Evolutionary conservation across 2,329 filamentous ascomycete genomes (phyloP).

Genomic region (Teratosphaeria destructans): DNA sequence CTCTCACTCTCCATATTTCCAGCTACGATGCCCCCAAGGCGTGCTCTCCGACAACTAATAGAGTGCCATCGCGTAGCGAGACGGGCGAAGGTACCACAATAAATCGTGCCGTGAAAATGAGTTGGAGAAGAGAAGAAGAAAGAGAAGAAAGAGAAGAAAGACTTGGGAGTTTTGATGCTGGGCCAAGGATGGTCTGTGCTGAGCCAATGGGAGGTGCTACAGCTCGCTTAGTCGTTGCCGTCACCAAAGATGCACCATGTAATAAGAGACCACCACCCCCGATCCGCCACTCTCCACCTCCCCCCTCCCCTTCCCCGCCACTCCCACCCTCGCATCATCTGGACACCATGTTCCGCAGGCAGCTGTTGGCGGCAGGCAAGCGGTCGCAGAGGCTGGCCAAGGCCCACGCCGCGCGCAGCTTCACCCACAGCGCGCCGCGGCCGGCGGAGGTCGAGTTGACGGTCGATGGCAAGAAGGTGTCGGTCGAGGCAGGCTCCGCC

Average conservation of each 20-base stretch:
- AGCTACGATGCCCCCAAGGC: slow-evolving; percentile 49
- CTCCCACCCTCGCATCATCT: not conserved
- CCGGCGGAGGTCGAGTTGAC: slow-evolving; percentile 93
- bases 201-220: slow-evolving; percentile 6
- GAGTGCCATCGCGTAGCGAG: slow-evolving; percentile 45
- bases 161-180: slow-evolving; percentile 5
- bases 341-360: not conserved
- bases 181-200: slow-evolving; percentile 8
- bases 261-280: slow-evolving; percentile 5
- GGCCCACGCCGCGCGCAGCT: not conserved
- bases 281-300: no score
- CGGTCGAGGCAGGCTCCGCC: slow-evolving; percentile 93
- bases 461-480: slow-evolving; percentile 93
- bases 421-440: slow-evolving; percentile 38
- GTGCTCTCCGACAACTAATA: slow-evolving; percentile 54
- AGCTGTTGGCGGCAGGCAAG: not conserved
- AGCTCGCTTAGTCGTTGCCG: not conserved
- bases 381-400: not conserved
- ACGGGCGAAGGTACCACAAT: slow-evolving; percentile 47
- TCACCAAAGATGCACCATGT: slow-evolving; percentile 4
- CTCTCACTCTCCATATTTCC: slow-evolving; percentile 48
- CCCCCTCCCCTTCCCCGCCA: no score
- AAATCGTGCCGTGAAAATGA: slow-evolving; percentile 52
- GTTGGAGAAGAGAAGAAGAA: slow-evolving; percentile 32
- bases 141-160: slow-evolving; percentile 17